These are phyloP conservation scores for Botryosphaeria agaves DNA, from an alignment of 2,329 filamentous ascomycete genomes.

Conservation along the genomic window DNA sequence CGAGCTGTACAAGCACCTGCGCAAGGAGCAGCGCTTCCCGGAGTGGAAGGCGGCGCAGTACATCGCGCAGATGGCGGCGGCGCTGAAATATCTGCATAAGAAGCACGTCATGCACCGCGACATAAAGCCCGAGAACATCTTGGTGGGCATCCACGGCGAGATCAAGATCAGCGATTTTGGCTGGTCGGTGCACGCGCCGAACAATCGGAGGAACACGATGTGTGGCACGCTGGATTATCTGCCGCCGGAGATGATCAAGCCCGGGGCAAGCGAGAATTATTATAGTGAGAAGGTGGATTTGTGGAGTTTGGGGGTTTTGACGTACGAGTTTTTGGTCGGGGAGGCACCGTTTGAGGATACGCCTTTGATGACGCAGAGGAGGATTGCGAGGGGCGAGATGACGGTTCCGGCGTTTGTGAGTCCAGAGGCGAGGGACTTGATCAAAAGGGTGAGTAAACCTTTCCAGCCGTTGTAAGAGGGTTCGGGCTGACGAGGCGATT, in stretches of 20 bases:
- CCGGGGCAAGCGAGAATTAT: conserved; percentile 59
- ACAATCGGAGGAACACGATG: conserved; percentile 84
- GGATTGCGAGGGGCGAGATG: conserved; percentile 84
- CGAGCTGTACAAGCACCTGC: conserved; percentile 75
- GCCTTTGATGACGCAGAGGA: conserved; percentile 79
- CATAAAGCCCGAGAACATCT: conserved; percentile 95
- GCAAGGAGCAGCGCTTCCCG: conserved; percentile 61
- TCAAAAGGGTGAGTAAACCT: conserved; percentile 72
- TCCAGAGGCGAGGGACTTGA: conserved; percentile 76
- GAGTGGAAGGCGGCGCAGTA: conserved; percentile 80
- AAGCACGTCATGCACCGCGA: conserved; percentile 97
- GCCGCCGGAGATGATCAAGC: conserved; percentile 91
- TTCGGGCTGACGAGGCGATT: conserved; percentile 10
- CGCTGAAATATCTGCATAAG: conserved; percentile 77
- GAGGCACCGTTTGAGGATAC: conserved; percentile 96
- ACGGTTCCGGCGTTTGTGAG: conserved; percentile 81
- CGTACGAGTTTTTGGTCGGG: conserved; percentile 89
- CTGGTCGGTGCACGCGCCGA: conserved; percentile 95
- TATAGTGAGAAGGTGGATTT: conserved; percentile 94
- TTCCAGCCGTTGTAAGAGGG: no score
- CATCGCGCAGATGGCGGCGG: conserved; percentile 79
- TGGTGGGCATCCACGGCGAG: conserved; percentile 90
- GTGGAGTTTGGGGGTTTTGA: conserved; percentile 89
- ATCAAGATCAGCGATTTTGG: conserved; percentile 98
- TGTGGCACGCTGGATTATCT: conserved; percentile 96